Evolutionary conservation across 163 green algal genomes (phyloP).

Genomic region (Picocystis sp.): DNA sequence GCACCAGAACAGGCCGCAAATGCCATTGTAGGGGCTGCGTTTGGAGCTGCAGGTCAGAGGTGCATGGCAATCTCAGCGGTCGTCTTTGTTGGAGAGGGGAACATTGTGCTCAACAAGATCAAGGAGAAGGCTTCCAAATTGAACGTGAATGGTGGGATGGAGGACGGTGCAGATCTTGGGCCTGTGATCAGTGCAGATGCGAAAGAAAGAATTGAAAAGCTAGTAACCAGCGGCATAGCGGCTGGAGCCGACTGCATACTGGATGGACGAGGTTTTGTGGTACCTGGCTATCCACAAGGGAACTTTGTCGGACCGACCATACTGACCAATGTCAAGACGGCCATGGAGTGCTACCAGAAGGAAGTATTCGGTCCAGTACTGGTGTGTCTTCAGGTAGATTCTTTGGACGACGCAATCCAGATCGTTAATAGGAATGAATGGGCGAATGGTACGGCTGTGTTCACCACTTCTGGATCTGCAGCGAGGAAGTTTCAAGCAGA

Average conservation of each 20-base stretch:
- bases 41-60: slow-evolving; percentile 87
- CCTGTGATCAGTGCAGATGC: slow-evolving; percentile 67
- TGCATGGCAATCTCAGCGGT: slow-evolving; percentile 90
- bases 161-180: slow-evolving; percentile 65
- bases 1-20: slow-evolving; percentile 51
- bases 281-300: slow-evolving; percentile 59
- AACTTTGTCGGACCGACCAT: slow-evolving; percentile 93
- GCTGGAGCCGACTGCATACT: slow-evolving; percentile 7
- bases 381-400: slow-evolving; percentile 53
- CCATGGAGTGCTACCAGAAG: slow-evolving; percentile 81
- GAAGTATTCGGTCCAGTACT: slow-evolving; percentile 96
- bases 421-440: slow-evolving; percentile 76
- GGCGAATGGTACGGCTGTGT: slow-evolving; percentile 89
- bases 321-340: slow-evolving; percentile 47
- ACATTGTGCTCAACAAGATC: slow-evolving; percentile 3
- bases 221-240: slow-evolving; percentile 30
- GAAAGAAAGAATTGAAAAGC: slow-evolving; percentile 28
- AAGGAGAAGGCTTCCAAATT: slow-evolving; percentile 16
- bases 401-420: slow-evolving; percentile 70
- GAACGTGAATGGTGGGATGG: slow-evolving; percentile 46
- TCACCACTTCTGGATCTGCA: slow-evolving; percentile 66
- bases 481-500: slow-evolving; percentile 51
- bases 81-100: slow-evolving; percentile 58
- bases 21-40: slow-evolving; percentile 65
- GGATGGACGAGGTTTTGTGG: neutral